Percentiles rank a stretch among this genome's conserved stretches.
Evolutionary conservation across 2,329 filamentous ascomycete species (phyloP).

Genomic region (Paecilomyces niveus): DNA sequence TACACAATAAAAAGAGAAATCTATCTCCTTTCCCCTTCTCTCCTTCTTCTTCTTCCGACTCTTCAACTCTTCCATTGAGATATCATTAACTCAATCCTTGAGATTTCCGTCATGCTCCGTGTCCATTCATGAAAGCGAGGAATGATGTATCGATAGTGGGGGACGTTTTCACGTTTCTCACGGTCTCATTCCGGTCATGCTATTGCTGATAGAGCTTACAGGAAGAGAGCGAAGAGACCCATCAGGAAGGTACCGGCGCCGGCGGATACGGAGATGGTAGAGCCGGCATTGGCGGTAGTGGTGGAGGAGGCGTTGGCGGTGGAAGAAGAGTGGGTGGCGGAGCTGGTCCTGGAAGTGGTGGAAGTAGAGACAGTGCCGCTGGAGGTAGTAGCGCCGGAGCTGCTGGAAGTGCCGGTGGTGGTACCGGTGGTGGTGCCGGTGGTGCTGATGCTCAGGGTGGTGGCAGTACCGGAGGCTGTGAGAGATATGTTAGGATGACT

Average conservation of each 20-base stretch:
- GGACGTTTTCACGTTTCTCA: background rate
- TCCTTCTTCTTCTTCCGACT: background rate
- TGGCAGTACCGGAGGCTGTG: background rate
- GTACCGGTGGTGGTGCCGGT: conserved; percentile 8
- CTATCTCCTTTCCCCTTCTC: background rate
- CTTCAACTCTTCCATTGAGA: background rate
- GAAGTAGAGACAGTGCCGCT: conserved; percentile 7
- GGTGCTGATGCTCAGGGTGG: background rate
- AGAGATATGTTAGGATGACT: background rate
- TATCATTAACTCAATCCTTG: background rate
- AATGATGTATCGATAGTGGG: background rate
- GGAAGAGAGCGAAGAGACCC: conserved; percentile 17
- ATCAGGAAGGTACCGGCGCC: conserved; percentile 21
- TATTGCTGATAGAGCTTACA: conserved; percentile 9
- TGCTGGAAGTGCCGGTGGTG: conserved; percentile 10
- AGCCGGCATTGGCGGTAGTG: conserved; percentile 17
- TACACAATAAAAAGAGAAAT: background rate
- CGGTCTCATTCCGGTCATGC: background rate
- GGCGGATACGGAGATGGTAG: conserved; percentile 17
- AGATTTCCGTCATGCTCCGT: background rate
- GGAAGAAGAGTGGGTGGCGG: conserved; percentile 7
- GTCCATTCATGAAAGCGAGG: background rate
- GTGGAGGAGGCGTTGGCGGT: conserved; percentile 8
- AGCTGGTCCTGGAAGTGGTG: conserved; percentile 9
- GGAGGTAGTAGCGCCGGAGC: conserved; percentile 5